Conservation (phyloP, 1,284 basidiomycete species). For the Xanthoconium separans region DNA sequence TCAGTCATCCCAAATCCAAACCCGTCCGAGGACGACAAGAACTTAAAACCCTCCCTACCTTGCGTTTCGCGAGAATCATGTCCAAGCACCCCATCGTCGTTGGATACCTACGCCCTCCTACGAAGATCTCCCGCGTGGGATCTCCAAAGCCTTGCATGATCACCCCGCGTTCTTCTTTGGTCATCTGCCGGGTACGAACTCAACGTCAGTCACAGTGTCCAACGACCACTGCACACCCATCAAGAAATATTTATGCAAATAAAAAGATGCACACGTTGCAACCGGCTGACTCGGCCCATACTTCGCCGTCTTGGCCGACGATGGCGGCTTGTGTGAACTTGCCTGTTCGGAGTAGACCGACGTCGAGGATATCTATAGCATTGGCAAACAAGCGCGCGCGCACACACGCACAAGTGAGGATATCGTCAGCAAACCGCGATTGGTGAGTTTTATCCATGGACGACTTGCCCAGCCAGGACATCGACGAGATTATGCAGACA, state of each 20-base stretch:
- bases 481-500: constrained; percentile 15
- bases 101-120: constrained; percentile 22
- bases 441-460: neutral
- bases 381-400: no score
- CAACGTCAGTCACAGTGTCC: neutral
- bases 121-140: constrained; percentile 26
- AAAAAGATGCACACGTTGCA: constrained; percentile 60
- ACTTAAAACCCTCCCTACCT: constrained; percentile 12
- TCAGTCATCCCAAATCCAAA: neutral
- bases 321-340: constrained; percentile 83
- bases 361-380: constrained; percentile 23
- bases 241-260: neutral
- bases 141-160: constrained; percentile 21
- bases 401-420: neutral
- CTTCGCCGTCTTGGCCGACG: constrained; percentile 80
- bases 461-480: constrained; percentile 55
- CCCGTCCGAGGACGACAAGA: neutral
- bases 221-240: no score
- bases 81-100: constrained; percentile 31
- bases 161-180: constrained; percentile 14
- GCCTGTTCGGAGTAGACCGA: constrained; percentile 77
- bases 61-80: constrained; percentile 27
- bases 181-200: constrained; percentile 15
- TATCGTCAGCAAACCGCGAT: neutral
- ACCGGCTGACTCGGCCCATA: constrained; percentile 82